Percentiles rank a stretch among this genome's conserved stretches.
These are phyloP conservation scores for Sphaerobolus stellatus DNA, from an alignment of 1,284 basidiomycete genomes.

Conservation along the genomic window DNA sequence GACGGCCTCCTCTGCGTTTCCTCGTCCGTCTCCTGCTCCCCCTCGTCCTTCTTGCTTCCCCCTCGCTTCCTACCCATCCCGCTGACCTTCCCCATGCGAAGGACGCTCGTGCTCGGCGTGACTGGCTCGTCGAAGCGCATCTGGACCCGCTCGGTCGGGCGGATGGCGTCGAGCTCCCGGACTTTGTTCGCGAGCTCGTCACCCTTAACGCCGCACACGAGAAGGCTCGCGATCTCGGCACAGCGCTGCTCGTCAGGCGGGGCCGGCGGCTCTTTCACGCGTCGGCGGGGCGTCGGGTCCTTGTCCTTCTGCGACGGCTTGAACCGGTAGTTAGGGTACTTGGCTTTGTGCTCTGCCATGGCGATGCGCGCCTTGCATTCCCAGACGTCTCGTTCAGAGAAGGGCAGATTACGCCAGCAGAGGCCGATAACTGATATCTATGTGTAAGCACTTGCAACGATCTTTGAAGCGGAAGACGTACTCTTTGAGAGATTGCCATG, in stretches of 20 bases:
- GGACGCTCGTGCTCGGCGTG: slow-evolving; percentile 41
- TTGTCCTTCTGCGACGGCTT: slow-evolving; percentile 38
- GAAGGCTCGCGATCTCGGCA: slow-evolving; percentile 73
- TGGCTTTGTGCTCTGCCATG: slow-evolving; percentile 72
- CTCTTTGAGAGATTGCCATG: slow-evolving; percentile 56
- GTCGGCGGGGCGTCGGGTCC: not conserved
- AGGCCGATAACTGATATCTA: slow-evolving; percentile 37
- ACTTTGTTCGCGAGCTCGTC: slow-evolving; percentile 67
- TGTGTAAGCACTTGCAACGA: too few species aligned
- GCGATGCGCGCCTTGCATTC: slow-evolving; percentile 73
- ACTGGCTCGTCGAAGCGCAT: slow-evolving; percentile 67
- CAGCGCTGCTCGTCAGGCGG: slow-evolving; percentile 70
- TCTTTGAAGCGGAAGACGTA: too few species aligned
- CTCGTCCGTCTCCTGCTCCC: slow-evolving; percentile 5
- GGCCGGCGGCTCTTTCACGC: slow-evolving; percentile 6
- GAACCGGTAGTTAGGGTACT: slow-evolving; percentile 78
- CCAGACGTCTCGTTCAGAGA: slow-evolving; percentile 65
- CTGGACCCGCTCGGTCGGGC: slow-evolving; percentile 62
- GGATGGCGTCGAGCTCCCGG: slow-evolving; percentile 67
- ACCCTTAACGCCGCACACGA: slow-evolving; percentile 73
- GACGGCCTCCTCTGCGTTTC: slow-evolving; percentile 14
- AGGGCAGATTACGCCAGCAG: slow-evolving; percentile 62
- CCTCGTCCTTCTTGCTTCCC: not conserved
- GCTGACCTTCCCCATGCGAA: not conserved
- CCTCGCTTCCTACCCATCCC: not conserved